phyloP scores from a whole-genome alignment of 108 stramenopile species.

The Conticribra guillardii region DNA sequence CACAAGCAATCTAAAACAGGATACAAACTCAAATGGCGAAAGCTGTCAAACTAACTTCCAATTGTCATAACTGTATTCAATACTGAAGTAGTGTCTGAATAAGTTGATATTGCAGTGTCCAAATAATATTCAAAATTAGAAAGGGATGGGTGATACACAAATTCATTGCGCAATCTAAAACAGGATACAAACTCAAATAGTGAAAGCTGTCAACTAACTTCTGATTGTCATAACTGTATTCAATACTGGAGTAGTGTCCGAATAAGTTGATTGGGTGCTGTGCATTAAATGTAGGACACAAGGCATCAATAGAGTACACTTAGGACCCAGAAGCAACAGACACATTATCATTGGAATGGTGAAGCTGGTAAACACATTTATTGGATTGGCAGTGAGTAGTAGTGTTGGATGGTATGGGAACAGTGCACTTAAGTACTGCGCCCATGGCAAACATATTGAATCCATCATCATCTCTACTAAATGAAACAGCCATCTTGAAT shows the following conservation, averaged over 20 bases:
- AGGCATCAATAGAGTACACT: not conserved
- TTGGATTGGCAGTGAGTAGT: no score
- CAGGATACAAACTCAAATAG: not conserved
- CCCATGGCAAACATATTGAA: no score
- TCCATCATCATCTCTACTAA: no score
- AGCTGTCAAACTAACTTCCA: not conserved
- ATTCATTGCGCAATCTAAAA: slow-evolving; percentile 1
- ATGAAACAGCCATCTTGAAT: no score
- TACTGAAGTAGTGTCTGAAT: slow-evolving; percentile 1
- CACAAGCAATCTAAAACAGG: slow-evolving; percentile 4
- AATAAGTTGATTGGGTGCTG: slow-evolving; percentile 8
- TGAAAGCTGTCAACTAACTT: not conserved
- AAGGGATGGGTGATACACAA: not conserved
- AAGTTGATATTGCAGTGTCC: not conserved
- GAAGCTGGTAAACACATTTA: no score
- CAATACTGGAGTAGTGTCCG: slow-evolving; percentile 1
- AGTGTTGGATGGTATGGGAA: no score
- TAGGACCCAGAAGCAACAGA: not conserved
- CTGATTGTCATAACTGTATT: not conserved
- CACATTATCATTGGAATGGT: no score
- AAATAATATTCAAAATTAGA: not conserved
- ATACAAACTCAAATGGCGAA: not conserved
- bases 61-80: not conserved
- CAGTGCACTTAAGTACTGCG: no score
- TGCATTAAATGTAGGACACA: not conserved